Base-by-base conservation (phyloP, 2,329 filamentous ascomycete genomes). In the Fusarium odoratissimum region DNA sequence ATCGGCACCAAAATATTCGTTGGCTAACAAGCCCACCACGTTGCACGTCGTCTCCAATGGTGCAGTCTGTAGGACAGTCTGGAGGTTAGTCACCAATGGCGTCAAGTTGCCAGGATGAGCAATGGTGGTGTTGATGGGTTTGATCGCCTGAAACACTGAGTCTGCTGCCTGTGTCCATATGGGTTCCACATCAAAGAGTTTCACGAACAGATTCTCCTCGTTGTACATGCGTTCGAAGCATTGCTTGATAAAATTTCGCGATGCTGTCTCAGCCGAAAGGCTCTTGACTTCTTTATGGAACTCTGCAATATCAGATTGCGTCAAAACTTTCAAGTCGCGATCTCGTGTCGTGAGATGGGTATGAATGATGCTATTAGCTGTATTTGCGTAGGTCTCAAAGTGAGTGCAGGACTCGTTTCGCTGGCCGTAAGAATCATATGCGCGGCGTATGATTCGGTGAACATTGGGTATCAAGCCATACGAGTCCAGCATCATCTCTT, bases 201-300 rank as follows among this genome's bases (percentile, higher is more conserved):
- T 87, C 37, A 82, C 76, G 65, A 91, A 89, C 6, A 91, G 78
- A 25, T 80, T 82, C 31, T 86, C 83, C 75, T 91, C 89, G 64
- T 86, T 86, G 73, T 86, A 88, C 5, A 88, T 85, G 31, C 87
- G 84, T 75, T 91, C 89, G 61, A 90, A 90, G 60, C 83, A 86
- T 77, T 90, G 88, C 76, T 90, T 90, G 69, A 90, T 84, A 60
- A 86, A 88, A 72, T 88, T 90, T 33, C 89, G 84, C 19, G 85
- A 85, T 8, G 88, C 88, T 5, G 88, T 88, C 74, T 90, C 88
- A 4, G 86, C 75, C 5, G 86, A 86, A 2, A 81, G 76, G 13
- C 81, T 84, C 65, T 87, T 89, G 33, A 81, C 80, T 66, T 89
- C 88, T 60, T 85, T 86, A 46, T 84, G 85, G 75, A 88, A 89